Percentiles rank a stretch among this genome's conserved stretches.
Evolutionary conservation across 441 rosid species (phyloP).

Genomic region (Gossypium gossypioides): DNA sequence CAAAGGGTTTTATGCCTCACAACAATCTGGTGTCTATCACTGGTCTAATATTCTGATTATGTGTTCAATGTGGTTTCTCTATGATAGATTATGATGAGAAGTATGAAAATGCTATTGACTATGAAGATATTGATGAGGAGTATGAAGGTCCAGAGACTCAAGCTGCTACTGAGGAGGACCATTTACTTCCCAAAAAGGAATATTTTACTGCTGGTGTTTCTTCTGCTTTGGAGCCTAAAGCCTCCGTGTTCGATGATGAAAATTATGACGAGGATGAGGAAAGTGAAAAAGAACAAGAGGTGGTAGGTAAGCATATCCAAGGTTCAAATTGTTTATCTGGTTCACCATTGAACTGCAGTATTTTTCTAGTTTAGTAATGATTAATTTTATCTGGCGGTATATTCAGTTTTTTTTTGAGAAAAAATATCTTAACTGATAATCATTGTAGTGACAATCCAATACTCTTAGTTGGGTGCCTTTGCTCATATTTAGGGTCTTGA

Average conservation of each 20-base stretch:
- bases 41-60: conserved; percentile 21
- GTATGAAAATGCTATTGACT: conserved; percentile 93
- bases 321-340: conserved; percentile 39
- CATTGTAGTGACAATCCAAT: not conserved
- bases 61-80: conserved; percentile 24
- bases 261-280: conserved; percentile 93
- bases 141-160: conserved; percentile 91
- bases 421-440: not conserved
- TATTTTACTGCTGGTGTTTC: conserved; percentile 53
- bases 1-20: not conserved
- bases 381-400: not conserved
- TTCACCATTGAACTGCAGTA: conserved; percentile 16
- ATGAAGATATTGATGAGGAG: conserved; percentile 90
- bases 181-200: conserved; percentile 63
- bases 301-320: conserved; percentile 32
- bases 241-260: conserved; percentile 79
- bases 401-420: not conserved
- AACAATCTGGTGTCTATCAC: not conserved
- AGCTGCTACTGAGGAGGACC: conserved; percentile 72
- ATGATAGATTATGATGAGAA: conserved; percentile 74
- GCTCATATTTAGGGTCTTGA: not conserved
- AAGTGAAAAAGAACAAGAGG: conserved; percentile 39
- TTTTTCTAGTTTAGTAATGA: not conserved
- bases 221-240: conserved; percentile 30
- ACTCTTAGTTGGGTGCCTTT: not conserved